Evolutionary conservation across 202 grass and related monocot species (phyloP).

Genomic region (Sporobolus alterniflorus): DNA sequence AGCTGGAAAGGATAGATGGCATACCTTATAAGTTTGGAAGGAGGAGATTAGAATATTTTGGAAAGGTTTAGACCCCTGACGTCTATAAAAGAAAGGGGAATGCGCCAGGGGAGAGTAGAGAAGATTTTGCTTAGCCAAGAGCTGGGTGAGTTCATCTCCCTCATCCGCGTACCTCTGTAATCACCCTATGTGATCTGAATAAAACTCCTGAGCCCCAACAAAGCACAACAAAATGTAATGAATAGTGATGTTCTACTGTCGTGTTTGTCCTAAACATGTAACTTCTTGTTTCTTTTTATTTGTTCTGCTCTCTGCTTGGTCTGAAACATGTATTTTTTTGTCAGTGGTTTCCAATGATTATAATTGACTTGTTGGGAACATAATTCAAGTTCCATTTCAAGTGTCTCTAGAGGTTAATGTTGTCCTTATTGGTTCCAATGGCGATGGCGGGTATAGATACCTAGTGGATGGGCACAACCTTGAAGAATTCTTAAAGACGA

Average conservation of each 20-base stretch:
- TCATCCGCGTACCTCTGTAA: too few species aligned
- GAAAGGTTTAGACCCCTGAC: too few species aligned
- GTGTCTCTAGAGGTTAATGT: constrained; percentile 98
- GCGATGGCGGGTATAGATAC: constrained; percentile 93
- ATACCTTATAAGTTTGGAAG: too few species aligned
- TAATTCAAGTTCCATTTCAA: constrained; percentile 97
- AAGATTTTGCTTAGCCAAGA: too few species aligned
- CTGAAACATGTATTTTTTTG: constrained; percentile 14
- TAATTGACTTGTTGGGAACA: constrained; percentile 20
- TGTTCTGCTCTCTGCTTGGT: neutral
- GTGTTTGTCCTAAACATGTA: neutral
- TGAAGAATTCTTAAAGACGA: constrained; percentile 88
- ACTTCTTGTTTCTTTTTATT: neutral
- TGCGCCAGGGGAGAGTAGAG: too few species aligned
- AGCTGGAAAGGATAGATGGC: too few species aligned
- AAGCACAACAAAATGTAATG: neutral
- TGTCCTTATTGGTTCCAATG: constrained; percentile 95
- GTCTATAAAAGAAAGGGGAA: too few species aligned
- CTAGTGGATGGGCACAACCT: constrained; percentile 76
- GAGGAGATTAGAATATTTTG: too few species aligned
- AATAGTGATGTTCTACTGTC: neutral
- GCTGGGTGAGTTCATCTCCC: too few species aligned
- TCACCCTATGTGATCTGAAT: too few species aligned
- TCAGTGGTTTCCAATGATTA: neutral
- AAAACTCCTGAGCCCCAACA: too few species aligned